Evolutionary conservation across 2,329 filamentous ascomycete species (phyloP), one percentile per base, ranked within the genome.

Genomic region (Talaromyces sp.): DNA sequence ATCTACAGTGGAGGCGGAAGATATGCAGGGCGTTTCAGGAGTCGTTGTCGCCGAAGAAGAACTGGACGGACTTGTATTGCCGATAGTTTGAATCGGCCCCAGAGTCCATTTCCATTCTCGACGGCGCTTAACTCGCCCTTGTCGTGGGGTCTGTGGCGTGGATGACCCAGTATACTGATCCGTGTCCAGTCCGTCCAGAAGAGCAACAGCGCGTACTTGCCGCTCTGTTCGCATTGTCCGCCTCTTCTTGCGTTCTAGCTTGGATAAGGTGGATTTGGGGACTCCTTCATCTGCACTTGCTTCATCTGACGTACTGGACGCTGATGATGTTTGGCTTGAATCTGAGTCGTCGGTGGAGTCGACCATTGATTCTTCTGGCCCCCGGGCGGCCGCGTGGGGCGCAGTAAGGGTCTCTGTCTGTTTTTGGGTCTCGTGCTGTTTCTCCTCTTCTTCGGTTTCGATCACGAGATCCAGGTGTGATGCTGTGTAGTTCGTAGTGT

Each of bases 31-130:
- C 3, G 35, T 32, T 13, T 41, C 32, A 35, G 47, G 52, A 17
- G 41, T 43, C 24, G 49, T 39, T 9, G 52, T 39, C 24, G 52
- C 44, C 11, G 54, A 40, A 19, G 53, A 43, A 16, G 27, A 37
- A 22, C 24, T 52, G 10, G 55, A 56, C 8, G 55, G 47, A 42
- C 47, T 43, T 10, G 19, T 42, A 35, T 42, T 20, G 3, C 14
- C 33, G 13, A 29, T 47, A 20, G 47, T 49, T 14, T 68, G 61
- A 24, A 80, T 56, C 10, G 80, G 76, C 1, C 77, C 80, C 10
- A 85, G 66, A 1, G 82, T 85, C 82, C 82, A 85, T 42, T 76
- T 72, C 82, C 82, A 85, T 60, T 82, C 77, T 17, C 82, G 68
- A 22, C 77, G 77, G 35, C 79, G 74, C 64, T 84, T 84, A 54